Conservation (phyloP, 371 early-diverging fungal species). For the Mucor saturninus region DNA sequence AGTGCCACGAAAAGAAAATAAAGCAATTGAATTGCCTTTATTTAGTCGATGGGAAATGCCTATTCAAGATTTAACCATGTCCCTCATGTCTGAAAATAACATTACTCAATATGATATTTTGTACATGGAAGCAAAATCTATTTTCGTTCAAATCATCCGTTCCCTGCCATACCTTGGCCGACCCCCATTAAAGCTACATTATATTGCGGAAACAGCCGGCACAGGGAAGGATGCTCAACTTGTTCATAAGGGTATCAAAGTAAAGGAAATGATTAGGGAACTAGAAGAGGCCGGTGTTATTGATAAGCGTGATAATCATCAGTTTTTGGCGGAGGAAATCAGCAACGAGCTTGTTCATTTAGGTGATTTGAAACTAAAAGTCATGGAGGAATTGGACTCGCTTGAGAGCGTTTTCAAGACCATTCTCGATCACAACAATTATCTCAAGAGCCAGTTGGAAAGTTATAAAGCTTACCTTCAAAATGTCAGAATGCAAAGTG, state of each 20-base stretch:
- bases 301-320: constrained; percentile 71
- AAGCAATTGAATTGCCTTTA: constrained; percentile 79
- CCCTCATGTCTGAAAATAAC: constrained; percentile 74
- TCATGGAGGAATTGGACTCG: constrained; percentile 77
- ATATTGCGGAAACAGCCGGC: constrained; percentile 84
- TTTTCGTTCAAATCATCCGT: constrained; percentile 90
- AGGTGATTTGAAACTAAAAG: constrained; percentile 83
- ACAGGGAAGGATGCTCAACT: constrained; percentile 83
- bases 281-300: constrained; percentile 76
- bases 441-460: constrained; percentile 86
- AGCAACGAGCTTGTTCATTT: constrained; percentile 81
- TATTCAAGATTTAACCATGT: constrained; percentile 69
- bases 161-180: constrained; percentile 65
- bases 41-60: constrained; percentile 94
- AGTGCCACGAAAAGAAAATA: constrained; percentile 86
- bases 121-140: constrained; percentile 90
- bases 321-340: constrained; percentile 84
- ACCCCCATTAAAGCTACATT: constrained; percentile 60
- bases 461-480: constrained; percentile 94
- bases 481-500: constrained; percentile 89
- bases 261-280: constrained; percentile 86
- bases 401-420: constrained; percentile 88
- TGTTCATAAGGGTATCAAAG: constrained; percentile 89
- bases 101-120: constrained; percentile 88
- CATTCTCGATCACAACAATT: constrained; percentile 94